phyloP scores from a whole-genome alignment of 768 basidiomycete species.

The Suillus hirtellus region DNA sequence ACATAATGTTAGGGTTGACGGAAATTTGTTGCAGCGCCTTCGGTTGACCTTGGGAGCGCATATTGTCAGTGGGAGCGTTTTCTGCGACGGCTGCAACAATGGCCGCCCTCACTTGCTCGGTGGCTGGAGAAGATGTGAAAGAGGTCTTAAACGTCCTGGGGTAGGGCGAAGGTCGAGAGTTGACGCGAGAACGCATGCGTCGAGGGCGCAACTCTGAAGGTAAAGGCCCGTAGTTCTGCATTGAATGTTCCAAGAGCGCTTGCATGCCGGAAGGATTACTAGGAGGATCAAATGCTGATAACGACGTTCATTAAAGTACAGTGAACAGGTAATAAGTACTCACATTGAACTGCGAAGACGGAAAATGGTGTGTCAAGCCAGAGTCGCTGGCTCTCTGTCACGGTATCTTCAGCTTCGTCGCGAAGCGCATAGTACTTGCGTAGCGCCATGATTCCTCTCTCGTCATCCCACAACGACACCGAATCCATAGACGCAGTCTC shows the following conservation, averaged over 20 bases:
- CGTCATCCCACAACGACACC: conserved; percentile 61
- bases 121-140: conserved; percentile 36
- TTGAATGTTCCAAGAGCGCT: conserved; percentile 70
- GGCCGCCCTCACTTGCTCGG: conserved; percentile 38
- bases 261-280: conserved; percentile 64
- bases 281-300: conserved; percentile 70
- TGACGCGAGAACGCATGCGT: conserved; percentile 64
- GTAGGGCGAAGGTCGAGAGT: conserved; percentile 75
- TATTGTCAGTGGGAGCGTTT: conserved; percentile 18
- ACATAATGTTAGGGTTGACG: conserved; percentile 42
- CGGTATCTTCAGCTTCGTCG: conserved; percentile 65
- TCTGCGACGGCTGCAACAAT: conserved; percentile 22
- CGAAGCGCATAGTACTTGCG: conserved; percentile 68
- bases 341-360: conserved; percentile 70
- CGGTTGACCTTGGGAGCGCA: conserved; percentile 23
- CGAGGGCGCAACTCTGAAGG: conserved; percentile 67
- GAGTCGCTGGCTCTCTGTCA: conserved; percentile 60
- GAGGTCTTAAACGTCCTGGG: conserved; percentile 53
- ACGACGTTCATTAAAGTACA: conserved; percentile 14
- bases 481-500: conserved; percentile 51
- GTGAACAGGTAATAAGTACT: conserved; percentile 27
- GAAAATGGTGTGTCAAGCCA: conserved; percentile 79
- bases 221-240: conserved; percentile 71
- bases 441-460: conserved; percentile 61
- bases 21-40: conserved; percentile 44